Evolutionary conservation across 2,329 filamentous ascomycete genomes (phyloP), one percentile per base, ranked within the genome.

Genomic region (Graphilbum ipis-grandicollis): DNA sequence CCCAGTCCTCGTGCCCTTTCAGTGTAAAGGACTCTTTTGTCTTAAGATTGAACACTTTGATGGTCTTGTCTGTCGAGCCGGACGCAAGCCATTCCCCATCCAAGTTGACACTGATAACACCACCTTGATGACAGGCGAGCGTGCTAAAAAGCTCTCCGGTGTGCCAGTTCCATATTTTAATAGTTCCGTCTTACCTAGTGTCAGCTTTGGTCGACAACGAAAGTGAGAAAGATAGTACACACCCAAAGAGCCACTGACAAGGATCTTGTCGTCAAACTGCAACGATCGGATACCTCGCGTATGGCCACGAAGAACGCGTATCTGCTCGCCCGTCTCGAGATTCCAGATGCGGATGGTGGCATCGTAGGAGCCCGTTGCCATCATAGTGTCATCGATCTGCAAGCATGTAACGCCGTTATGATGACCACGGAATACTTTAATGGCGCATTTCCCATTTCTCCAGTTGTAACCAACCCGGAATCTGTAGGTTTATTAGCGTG

Each of bases 381-480:
- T 66, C 43, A 47, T 81, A 46, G 82, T 83, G 46, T 96, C 86
- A 47, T 92, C 82, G 43, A 98, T 67, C 48, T 66, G 68, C 33
- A 68, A 54, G 48, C 59, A 70, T 29, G 60, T 90, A 41, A 90
- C 75, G 29, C 88, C 88, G 52, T 94, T 94, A 10, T 72, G 77
- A 55, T 96, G 66, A 2, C 86, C 88, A 47, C 77, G 78, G 55
- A 98, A 84, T 12, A 80, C 73, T 51, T 79, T 85, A 46, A 82
- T 79, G 7, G 77, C 77, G 58, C 79, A 96, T 28, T 88, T 75
- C 4, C 90, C 88, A 44, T 93, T 85, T 54, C 93, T 93, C 90
- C 90, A 98, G 54, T 96, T 96, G 41, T 79, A 90, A 36, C 90
- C 88, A 34, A 98, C 85, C 54, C 88, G 90, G 65, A 88, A 96